Base-by-base conservation (phyloP, 75 land plant genomes). In the Isoetes taiwanensis region DNA sequence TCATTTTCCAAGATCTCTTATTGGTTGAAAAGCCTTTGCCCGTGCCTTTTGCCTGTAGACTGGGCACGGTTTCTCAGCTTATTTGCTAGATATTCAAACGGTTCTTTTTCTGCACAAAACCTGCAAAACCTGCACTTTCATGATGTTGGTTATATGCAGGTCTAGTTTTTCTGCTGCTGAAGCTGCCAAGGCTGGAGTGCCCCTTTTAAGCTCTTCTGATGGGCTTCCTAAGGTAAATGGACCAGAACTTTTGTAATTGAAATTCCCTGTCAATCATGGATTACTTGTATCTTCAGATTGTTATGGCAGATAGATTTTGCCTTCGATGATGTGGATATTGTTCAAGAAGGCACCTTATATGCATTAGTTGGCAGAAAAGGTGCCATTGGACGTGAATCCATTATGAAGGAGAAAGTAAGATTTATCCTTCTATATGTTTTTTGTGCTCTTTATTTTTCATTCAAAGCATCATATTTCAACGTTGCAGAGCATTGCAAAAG, bases 251-350 rank as follows among this genome's bases (percentile, higher is more conserved):
- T 5, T 23, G 23, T 9, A 46, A 4, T 9, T 52, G 54, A 28
- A 2, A 8, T 52, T 28, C 23, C 30, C 54, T 19, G 23, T 28
- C 33, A 24, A 48, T 21, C 31, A 16, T 52, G 20, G 26, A 11
- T 20, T 20, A n/a, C 25, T 34, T 12, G 10, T 11, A 19, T 35
- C 30, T 34, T 12, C 0, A 1, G 34, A 27, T 0, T 20, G 5
- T 60, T n/a, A 28, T 54, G 61, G 57, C 63, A 82, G 81, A 65
- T 78, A 58, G 82, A 83, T 71, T 67, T 83, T 63, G 72, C 77
- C 40, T 78, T 83, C 67, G 65, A 73, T 71, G 82, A 83, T 76
- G 82, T 75, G 41, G 82, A 83, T 61, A 41, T 66, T n/a, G 69
- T 83, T 28, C 79, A 83, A 68, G 79, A 79, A 54, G 73, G 79